A percentile compares a stretch with the other conserved stretches of the same genome.
phyloP scores from a whole-genome alignment of 164 flowering plant species.

The Paratinospora sagittata region DNA sequence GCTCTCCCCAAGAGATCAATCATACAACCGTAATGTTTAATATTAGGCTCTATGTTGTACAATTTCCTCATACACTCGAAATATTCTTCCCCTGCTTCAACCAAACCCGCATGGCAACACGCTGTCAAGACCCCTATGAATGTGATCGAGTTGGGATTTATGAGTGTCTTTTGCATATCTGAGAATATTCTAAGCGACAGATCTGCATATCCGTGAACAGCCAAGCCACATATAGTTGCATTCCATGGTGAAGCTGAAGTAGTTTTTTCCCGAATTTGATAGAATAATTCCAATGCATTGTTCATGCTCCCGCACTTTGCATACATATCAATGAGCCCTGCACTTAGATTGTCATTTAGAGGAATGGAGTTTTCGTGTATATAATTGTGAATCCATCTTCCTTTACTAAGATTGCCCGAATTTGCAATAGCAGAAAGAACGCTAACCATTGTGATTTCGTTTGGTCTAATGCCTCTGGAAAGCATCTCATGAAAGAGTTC shows the following conservation, averaged over 20 bases:
- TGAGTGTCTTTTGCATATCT: slow-evolving; percentile 38
- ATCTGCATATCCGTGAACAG: slow-evolving; percentile 77
- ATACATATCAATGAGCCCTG: slow-evolving; percentile 86
- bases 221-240: slow-evolving; percentile 75
- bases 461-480: slow-evolving; percentile 44
- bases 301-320: slow-evolving; percentile 76
- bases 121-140: slow-evolving; percentile 81
- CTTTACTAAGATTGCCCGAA: slow-evolving; percentile 53
- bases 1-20: slow-evolving; percentile 82
- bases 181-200: slow-evolving; percentile 47
- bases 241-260: slow-evolving; percentile 79
- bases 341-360: slow-evolving; percentile 63
- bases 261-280: slow-evolving; percentile 31
- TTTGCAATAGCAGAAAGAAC: slow-evolving; percentile 71
- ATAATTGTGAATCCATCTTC: slow-evolving; percentile 58
- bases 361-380: slow-evolving; percentile 42
- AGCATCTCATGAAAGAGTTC: slow-evolving; percentile 66
- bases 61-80: slow-evolving; percentile 51
- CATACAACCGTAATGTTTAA: slow-evolving; percentile 92
- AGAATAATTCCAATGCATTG: slow-evolving; percentile 49
- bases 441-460: slow-evolving; percentile 84
- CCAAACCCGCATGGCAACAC: slow-evolving; percentile 83
- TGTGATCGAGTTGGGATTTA: slow-evolving; percentile 68
- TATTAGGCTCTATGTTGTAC: slow-evolving; percentile 53
- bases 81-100: slow-evolving; percentile 47